Evolutionary conservation across 495 filamentous ascomycete genomes (phyloP), one percentile per base, ranked within the genome.

Genomic region (Pyrenopolyporus hunteri): DNA sequence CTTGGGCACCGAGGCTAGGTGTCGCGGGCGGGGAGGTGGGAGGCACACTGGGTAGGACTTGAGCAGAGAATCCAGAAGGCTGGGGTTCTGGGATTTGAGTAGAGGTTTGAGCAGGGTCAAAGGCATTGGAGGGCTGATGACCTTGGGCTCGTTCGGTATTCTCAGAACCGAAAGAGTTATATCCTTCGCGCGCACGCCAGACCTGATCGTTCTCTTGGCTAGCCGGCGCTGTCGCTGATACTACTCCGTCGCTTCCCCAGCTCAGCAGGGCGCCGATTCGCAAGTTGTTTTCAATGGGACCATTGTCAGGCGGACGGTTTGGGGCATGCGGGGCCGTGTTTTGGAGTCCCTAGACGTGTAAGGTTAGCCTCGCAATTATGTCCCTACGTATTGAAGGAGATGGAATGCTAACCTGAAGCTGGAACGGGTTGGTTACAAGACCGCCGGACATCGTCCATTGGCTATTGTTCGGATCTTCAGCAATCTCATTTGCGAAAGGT

Each of bases 391-490:
- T 17, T 10, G n/a, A 29, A 46, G 7, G 23, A n/a, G 16, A 13
- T 19, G 17, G 11, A 29, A 25, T 17, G 19, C 43, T 32, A 11
- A 46, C 43, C 43, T 32, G 17, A 28, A 43, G 10, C 19, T 45
- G 29, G 37, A 14, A 1, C 4, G 52, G 22, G 28, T 22, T n/a
- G 19, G 52, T 56, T 11, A 58, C 32, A 0, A 58, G 35, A 5
- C 19, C 45, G 19, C 55, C 55, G 8, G 55, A 33, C 55, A 58
- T 58, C 45, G 40, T 47, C 13, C 28, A 57, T 0, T 3, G 19
- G 35, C 16, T 4, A 16, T 36, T n/a, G 20, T 9, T 1, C 28
- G 13, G 6, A 23, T 14, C 22, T 32, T 11, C 32, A 17, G 25
- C 1, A 28, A 8, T 28, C 23, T 35, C 4, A 10, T 44, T 4